Evolutionary conservation across 225 moss, liverwort and hornwort species (phyloP).

Genomic region (Physcomitrium patens): DNA sequence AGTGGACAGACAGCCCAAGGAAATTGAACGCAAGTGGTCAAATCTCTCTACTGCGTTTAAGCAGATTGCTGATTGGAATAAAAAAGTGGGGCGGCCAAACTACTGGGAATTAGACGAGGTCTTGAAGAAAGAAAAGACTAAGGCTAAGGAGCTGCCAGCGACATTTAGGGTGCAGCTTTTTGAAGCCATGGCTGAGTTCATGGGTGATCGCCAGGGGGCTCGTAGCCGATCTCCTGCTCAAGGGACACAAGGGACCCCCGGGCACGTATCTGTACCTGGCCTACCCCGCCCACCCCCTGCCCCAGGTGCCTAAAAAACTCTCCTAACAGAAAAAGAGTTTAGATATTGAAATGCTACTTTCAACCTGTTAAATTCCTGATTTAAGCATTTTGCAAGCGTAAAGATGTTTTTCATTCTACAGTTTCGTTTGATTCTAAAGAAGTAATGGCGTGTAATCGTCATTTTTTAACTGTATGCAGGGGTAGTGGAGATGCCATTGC

Average conservation of each 20-base stretch:
- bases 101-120: conserved; percentile 71
- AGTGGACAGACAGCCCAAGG: conserved; percentile 65
- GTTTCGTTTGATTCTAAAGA: background rate
- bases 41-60: conserved; percentile 70
- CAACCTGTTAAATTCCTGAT: background rate
- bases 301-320: conserved; percentile 34
- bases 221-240: conserved; percentile 52
- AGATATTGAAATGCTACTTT: background rate
- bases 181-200: conserved; percentile 67
- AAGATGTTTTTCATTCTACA: background rate
- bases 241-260: conserved; percentile 15
- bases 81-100: conserved; percentile 57
- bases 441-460: conserved; percentile 14
- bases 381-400: background rate
- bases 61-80: conserved; percentile 74
- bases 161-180: conserved; percentile 69
- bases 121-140: conserved; percentile 71
- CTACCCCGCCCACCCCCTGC: conserved; percentile 44
- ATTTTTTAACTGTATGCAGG: conserved; percentile 35
- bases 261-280: conserved; percentile 38
- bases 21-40: conserved; percentile 73
- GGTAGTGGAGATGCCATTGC: conserved; percentile 48
- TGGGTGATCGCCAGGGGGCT: conserved; percentile 60
- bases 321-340: conserved; percentile 11
- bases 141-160: conserved; percentile 67